Percentiles rank a stretch among this genome's conserved stretches.
Conservation (phyloP, 2,329 filamentous ascomycete species). For the Metarhizium rileyi region DNA sequence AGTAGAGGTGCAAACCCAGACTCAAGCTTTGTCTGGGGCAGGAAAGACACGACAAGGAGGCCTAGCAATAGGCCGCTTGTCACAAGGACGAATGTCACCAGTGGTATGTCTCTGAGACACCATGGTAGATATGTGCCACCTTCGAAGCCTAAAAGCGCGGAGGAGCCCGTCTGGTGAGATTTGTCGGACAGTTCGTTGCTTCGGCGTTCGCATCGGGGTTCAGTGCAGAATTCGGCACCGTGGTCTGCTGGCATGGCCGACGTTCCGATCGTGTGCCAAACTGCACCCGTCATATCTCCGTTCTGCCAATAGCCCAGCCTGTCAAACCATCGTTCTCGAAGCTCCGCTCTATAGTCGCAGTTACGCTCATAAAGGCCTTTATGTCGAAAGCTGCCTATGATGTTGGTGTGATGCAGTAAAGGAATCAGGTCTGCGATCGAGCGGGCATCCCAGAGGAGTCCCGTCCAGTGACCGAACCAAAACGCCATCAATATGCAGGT, state of each 20-base stretch:
- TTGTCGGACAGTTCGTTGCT: constrained; percentile 22
- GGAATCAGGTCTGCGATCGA: constrained; percentile 74
- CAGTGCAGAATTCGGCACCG: not conserved
- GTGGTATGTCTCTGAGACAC: constrained; percentile 57
- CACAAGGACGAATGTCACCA: constrained; percentile 57
- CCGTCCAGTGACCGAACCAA: constrained; percentile 57
- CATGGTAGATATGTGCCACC: constrained; percentile 62
- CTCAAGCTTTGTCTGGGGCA: constrained; percentile 54
- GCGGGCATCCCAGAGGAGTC: constrained; percentile 75
- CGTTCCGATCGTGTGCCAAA: constrained; percentile 71
- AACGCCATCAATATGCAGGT: constrained; percentile 45
- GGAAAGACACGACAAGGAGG: constrained; percentile 69
- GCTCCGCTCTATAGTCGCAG: constrained; percentile 41
- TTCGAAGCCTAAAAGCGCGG: constrained; percentile 13
- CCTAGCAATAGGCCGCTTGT: constrained; percentile 54
- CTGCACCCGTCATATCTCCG: constrained; percentile 51
- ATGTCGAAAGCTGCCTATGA: constrained; percentile 59
- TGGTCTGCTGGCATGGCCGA: constrained; percentile 21
- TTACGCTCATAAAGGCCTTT: constrained; percentile 47
- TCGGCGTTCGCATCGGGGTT: constrained; percentile 2
- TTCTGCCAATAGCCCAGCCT: constrained; percentile 82
- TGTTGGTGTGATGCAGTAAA: constrained; percentile 71
- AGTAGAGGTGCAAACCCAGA: constrained; percentile 65
- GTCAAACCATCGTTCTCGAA: constrained; percentile 49
- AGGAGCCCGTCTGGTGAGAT: constrained; percentile 17